phyloP scores from a whole-genome alignment of 2,329 filamentous ascomycete genomes.

The Cladophialophora immunda region DNA sequence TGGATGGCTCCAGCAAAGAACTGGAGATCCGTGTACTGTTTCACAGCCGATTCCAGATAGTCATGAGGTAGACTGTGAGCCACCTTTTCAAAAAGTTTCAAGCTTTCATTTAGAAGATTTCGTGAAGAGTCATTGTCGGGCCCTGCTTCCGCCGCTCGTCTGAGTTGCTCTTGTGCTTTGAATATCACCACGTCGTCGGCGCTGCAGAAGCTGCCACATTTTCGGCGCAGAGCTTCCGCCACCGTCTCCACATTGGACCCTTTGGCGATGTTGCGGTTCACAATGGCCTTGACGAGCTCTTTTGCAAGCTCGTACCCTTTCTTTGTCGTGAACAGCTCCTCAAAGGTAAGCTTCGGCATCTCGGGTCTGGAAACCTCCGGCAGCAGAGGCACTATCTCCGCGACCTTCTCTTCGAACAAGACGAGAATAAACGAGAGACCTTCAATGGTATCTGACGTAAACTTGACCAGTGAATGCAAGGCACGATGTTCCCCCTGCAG shows the following conservation, averaged over 20 bases:
- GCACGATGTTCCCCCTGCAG: constrained; percentile 94
- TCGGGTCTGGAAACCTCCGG: constrained; percentile 74
- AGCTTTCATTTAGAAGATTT: constrained; percentile 84
- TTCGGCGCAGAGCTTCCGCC: constrained; percentile 87
- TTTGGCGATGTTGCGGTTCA: constrained; percentile 96
- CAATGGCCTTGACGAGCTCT: constrained; percentile 94
- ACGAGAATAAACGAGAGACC: constrained; percentile 96
- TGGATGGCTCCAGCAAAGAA: constrained; percentile 96
- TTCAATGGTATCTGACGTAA: constrained; percentile 91
- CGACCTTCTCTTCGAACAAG: constrained; percentile 90
- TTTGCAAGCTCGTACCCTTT: constrained; percentile 90
- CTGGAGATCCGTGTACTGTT: constrained; percentile 80
- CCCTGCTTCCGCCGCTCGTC: constrained; percentile 82
- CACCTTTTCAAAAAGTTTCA: constrained; percentile 87
- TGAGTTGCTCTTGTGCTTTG: constrained; percentile 95
- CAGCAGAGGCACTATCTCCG: constrained; percentile 83
- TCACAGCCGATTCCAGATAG: constrained; percentile 79
- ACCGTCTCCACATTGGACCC: constrained; percentile 98
- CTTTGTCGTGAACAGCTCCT: constrained; percentile 81
- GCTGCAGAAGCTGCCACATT: constrained; percentile 97
- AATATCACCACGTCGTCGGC: constrained; percentile 97
- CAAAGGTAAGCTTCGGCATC: constrained; percentile 82
- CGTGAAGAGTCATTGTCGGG: constrained; percentile 78
- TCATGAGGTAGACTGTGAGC: constrained; percentile 81
- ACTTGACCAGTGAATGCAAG: constrained; percentile 81